Percentiles rank a stretch among this genome's conserved stretches.
Evolutionary conservation across 2,329 filamentous ascomycete species (phyloP).

Genomic region (Cladosporium sp.): DNA sequence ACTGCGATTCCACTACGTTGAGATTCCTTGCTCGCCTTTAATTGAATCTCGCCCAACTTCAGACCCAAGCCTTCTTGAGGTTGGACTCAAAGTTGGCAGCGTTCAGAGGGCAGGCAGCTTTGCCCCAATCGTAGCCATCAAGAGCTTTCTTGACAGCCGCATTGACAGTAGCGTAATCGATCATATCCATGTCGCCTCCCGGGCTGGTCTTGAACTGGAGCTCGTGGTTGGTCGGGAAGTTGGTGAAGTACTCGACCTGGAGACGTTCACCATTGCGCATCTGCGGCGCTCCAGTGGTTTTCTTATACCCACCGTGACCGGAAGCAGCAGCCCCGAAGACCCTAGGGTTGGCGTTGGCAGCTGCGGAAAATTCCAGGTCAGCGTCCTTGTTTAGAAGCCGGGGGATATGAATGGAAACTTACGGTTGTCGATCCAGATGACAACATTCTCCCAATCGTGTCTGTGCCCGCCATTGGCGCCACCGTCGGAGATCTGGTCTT

Average conservation of each 20-base stretch:
- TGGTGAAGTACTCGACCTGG: slow-evolving; percentile 9
- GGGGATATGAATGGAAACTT: neutral
- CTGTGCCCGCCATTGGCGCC: slow-evolving; percentile 5
- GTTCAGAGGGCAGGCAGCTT: neutral
- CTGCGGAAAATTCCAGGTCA: neutral
- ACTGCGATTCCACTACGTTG: too few relatives aligned
- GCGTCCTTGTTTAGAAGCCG: neutral
- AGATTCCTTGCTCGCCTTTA: neutral
- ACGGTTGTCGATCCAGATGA: slow-evolving; percentile 7
- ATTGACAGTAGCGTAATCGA: slow-evolving; percentile 4
- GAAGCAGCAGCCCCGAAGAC: slow-evolving; percentile 1
- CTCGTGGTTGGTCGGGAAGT: slow-evolving; percentile 9
- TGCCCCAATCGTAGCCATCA: neutral
- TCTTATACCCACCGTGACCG: neutral
- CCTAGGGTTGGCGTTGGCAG: neutral
- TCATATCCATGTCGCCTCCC: neutral
- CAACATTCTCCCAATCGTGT: slow-evolving; percentile 6
- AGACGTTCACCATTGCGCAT: neutral
- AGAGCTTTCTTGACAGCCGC: neutral
- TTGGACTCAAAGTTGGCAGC: neutral
- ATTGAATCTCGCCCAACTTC: neutral
- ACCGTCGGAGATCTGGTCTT: slow-evolving; percentile 4
- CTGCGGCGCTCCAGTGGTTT: neutral
- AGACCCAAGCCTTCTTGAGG: neutral
- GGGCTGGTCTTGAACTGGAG: neutral